Evolutionary conservation across 768 basidiomycete species (phyloP).

Genomic region (Russula foetens): DNA sequence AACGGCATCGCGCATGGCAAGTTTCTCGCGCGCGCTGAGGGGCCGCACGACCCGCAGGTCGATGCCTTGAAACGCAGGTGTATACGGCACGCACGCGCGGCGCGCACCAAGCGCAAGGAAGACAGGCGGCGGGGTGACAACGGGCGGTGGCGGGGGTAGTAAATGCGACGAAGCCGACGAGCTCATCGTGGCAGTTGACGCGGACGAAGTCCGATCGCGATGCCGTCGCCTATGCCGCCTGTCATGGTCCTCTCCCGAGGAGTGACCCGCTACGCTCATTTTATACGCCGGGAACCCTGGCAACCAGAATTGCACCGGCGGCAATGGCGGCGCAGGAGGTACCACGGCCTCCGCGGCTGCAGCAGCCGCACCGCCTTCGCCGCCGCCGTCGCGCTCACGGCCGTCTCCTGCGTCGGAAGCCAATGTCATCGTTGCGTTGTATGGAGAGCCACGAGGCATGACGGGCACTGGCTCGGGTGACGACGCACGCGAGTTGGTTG

Average conservation of each 20-base stretch:
- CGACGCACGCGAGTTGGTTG: background rate
- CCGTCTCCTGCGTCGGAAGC: constrained; percentile 1
- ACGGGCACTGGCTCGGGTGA: too few species aligned
- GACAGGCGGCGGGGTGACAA: constrained; percentile 10
- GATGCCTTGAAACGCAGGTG: constrained; percentile 19
- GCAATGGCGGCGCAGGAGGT: constrained; percentile 15
- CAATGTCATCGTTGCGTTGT: background rate
- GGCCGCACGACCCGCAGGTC: constrained; percentile 18
- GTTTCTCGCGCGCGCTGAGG: constrained; percentile 19
- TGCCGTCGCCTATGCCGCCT: background rate
- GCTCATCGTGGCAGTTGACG: background rate
- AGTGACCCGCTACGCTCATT: background rate
- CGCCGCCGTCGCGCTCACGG: background rate
- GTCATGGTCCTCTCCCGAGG: background rate
- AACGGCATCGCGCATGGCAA: constrained; percentile 18
- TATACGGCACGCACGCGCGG: constrained; percentile 20
- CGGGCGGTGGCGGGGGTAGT: background rate
- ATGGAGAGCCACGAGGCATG: too few species aligned
- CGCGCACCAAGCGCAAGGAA: constrained; percentile 20
- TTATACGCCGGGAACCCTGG: constrained; percentile 17
- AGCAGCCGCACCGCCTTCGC: background rate
- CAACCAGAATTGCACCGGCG: constrained; percentile 20
- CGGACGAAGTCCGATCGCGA: background rate
- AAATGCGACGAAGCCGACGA: background rate
- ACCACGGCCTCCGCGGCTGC: background rate